Evolutionary conservation across 139 green algal species (phyloP).

Genomic region (Tetradesmus lagerheimii): DNA sequence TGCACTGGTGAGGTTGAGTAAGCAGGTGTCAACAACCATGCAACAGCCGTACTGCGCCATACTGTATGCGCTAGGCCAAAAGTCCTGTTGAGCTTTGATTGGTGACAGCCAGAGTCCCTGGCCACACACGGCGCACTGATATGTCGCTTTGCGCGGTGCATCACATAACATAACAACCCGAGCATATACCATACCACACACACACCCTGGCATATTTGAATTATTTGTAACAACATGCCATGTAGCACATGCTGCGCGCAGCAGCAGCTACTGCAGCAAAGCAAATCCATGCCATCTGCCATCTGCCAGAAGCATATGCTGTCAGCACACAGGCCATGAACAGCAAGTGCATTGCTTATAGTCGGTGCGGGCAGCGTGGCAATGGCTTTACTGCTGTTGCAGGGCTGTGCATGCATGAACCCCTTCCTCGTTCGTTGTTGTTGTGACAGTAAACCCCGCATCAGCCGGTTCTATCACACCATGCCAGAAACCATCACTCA

Average conservation of each 20-base stretch:
- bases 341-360: too few species aligned
- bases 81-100: background rate
- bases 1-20: too few species aligned
- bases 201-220: background rate
- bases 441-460: background rate
- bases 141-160: background rate
- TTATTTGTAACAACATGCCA: background rate
- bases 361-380: too few species aligned
- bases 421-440: background rate
- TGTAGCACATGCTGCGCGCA: background rate
- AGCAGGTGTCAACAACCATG: too few species aligned
- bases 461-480: background rate
- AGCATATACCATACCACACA: background rate
- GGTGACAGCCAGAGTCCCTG: background rate
- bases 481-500: background rate
- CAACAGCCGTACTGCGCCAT: too few species aligned
- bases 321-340: too few species aligned
- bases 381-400: background rate
- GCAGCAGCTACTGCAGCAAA: background rate
- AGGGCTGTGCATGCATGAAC: background rate
- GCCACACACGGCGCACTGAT: background rate
- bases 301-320: too few species aligned
- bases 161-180: background rate
- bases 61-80: background rate
- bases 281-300: background rate